Base-by-base conservation (phyloP, 2,329 filamentous ascomycete species). In the Venturia aucupariae region DNA sequence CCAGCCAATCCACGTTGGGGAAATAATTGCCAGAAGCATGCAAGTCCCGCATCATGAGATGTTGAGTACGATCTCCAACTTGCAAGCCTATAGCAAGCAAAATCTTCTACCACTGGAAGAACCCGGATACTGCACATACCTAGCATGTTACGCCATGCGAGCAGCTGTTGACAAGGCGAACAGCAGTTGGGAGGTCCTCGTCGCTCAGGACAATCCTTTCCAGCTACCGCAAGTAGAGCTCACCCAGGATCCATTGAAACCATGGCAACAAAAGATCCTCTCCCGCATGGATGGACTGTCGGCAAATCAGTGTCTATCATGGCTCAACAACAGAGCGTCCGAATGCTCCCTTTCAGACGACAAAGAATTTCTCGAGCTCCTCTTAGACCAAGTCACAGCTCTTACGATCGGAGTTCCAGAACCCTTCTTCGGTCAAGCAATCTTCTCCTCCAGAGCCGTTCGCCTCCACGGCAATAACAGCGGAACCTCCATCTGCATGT, bases 21-120 rank as follows among this genome's bases (percentile, higher is more conserved):
- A 84, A 22, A 84, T 85, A 51, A 85, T 96, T 67, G 83, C 87
- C 27, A 81, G 85, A 30, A 88, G 84, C 67, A 88, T 96, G 81
- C 89, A 93, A 70, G 86, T 95, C 64, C 82, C 86, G 59, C 79
- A 81, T 1, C 75, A 78, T 1, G 82, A 85, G n/a, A 78, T 96
- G 3, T 80, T 82, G 55, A 72, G 75, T 6, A 84, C 86, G 64
- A 77, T 96, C 15, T 76, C 79, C 11, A 80, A 82, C 35, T 89
- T 96, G 81, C 82, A 84, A 19, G 79, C 77, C 22, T 89, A 85
- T 72, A 2, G 76, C 76, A 65, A 75, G 75, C 67, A 77, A 73
- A 65, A 77, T 75, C 10, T 42, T 30, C n/a, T 46, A 22, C 54
- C 79, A 81, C 68, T 60, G 68, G 30, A 60, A 19, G 65, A 62